Percentiles rank a stretch among this genome's conserved stretches.
Evolutionary conservation across 2,329 filamentous ascomycete genomes (phyloP).

Genomic region (Bipolaris gigantea): DNA sequence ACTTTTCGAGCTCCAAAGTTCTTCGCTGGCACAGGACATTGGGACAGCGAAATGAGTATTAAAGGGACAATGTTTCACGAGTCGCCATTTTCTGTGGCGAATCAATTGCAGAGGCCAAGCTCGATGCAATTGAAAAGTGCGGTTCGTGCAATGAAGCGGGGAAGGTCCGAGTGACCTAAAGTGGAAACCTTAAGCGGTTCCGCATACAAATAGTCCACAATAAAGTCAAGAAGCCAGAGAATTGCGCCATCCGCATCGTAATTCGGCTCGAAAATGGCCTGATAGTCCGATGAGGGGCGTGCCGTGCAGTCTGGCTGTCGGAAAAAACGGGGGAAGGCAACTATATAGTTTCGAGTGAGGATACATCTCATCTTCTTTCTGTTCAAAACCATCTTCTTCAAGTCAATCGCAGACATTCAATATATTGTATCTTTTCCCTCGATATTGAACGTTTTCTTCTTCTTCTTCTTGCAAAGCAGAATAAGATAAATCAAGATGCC

Average conservation of each 20-base stretch:
- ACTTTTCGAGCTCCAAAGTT: no score
- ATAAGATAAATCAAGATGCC: slow-evolving; percentile 13
- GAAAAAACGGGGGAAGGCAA: background rate
- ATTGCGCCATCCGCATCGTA: slow-evolving; percentile 13
- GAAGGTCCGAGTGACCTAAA: slow-evolving; percentile 17
- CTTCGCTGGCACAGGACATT: background rate
- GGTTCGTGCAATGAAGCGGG: slow-evolving; percentile 8
- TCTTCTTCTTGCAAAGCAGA: background rate
- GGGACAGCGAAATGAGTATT: background rate
- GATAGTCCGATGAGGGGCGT: slow-evolving; percentile 15
- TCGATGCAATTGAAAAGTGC: background rate
- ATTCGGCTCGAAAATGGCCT: slow-evolving; percentile 9
- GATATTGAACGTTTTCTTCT: background rate
- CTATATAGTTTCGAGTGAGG: background rate
- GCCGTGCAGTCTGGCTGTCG: background rate
- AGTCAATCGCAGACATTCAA: background rate
- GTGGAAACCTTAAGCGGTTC: slow-evolving; percentile 19
- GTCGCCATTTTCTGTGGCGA: background rate
- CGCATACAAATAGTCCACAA: slow-evolving; percentile 15
- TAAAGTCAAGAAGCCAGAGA: slow-evolving; percentile 3
- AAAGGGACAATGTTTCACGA: background rate
- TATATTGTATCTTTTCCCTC: background rate
- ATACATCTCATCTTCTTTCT: background rate
- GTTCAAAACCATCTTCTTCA: background rate
- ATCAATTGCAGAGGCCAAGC: background rate